A percentile compares a stretch with the other conserved stretches of the same genome.
Evolutionary conservation across 1,284 basidiomycete genomes (phyloP).

Genomic region (Leccinum fuscescens): DNA sequence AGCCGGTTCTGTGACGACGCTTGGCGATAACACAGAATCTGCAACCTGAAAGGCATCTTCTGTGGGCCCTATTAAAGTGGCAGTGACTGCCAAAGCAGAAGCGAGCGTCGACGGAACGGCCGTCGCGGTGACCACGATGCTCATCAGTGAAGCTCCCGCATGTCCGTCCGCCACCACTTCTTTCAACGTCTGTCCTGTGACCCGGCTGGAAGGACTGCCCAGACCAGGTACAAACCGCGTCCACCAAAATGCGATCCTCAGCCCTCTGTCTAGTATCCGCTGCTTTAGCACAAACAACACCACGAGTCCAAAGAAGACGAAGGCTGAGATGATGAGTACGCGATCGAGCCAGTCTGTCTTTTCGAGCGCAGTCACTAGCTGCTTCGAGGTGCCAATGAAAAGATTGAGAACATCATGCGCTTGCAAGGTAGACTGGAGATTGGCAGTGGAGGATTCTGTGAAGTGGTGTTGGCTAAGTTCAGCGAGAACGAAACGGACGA

Average conservation of each 20-base stretch:
- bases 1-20: background rate
- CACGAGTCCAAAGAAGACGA: constrained; percentile 82
- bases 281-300: constrained; percentile 86
- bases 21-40: constrained; percentile 5
- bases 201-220: constrained; percentile 5
- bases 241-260: constrained; percentile 78
- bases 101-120: constrained; percentile 12
- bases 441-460: constrained; percentile 75
- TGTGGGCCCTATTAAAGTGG: background rate
- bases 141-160: constrained; percentile 7
- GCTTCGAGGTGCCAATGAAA: constrained; percentile 76
- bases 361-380: constrained; percentile 82
- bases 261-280: constrained; percentile 71
- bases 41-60: background rate
- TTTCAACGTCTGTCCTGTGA: constrained; percentile 7
- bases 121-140: constrained; percentile 7
- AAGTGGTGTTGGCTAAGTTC: background rate
- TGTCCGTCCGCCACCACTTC: constrained; percentile 7
- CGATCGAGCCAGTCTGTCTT: constrained; percentile 91
- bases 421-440: constrained; percentile 69
- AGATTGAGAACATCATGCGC: constrained; percentile 78
- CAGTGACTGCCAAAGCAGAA: constrained; percentile 12
- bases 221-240: constrained; percentile 59
- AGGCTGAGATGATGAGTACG: constrained; percentile 72
- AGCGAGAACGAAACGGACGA: constrained; percentile 21